Base-by-base conservation (phyloP, 1,139 yeast species). In the Saccharomyces hybrid region DNA sequence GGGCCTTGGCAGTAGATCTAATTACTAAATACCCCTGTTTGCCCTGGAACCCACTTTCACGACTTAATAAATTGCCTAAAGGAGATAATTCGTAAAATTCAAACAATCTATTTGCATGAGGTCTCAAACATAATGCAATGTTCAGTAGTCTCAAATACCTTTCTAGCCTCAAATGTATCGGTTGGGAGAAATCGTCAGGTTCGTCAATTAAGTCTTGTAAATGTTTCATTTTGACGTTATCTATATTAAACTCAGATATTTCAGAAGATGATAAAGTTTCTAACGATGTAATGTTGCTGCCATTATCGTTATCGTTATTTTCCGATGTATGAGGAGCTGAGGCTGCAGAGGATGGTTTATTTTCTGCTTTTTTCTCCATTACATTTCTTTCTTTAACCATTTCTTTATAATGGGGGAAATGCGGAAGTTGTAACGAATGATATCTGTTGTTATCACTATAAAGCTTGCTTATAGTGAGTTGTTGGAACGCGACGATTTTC, bases 41-140 rank as follows among this genome's bases (percentile, higher is more conserved):
- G 1, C 99, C 96, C 55, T 81, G 83, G 64, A 77, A 86, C 0
- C 90, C 87, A 26, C 82, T 81, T 68, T 93, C 98, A 59, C 89
- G 85, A 53, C 95, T 85, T 48, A 93, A 74, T 50, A 91, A 75
- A 25, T 95, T 82, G 9, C 96, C 88, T 62, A 93, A 80, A 1
- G 96, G 96, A 0, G 97, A 89, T 20, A 93, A 73, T 64, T 93
- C 99, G 59, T 93, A 82, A 67, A 93, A 93, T 59, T 86, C 90
- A 63, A 91, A 87, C 16, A 93, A 68, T 56, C 85, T 76, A 64
- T 90, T 89, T 0, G 95, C 84, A 62, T 88, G 96, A 0, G 96
- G 89, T 51, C 84, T 80, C 65, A 89, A 77, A 2, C 84, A 79
- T 50, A 88, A 77, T 11, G 78, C 72, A 26, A 76, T 73, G 55